Percentiles rank a stretch among this genome's conserved stretches.
phyloP scores from a whole-genome alignment of 768 basidiomycete genomes.

The Astraeus odoratus region DNA sequence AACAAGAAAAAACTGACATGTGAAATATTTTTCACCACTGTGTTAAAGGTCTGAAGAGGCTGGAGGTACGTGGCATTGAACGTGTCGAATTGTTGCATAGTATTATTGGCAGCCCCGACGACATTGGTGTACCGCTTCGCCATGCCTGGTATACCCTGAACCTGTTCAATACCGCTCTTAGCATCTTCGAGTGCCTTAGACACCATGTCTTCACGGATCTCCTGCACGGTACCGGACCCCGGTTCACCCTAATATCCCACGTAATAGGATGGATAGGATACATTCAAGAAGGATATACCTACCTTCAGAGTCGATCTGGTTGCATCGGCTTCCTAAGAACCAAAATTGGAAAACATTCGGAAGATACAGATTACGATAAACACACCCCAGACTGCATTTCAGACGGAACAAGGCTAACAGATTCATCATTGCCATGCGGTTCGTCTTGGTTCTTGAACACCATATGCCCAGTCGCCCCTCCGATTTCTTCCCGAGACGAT shows the following conservation, averaged over 20 bases:
- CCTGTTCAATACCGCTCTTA: background rate
- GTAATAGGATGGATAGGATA: too few relatives aligned
- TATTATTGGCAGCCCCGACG: background rate
- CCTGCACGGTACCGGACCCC: background rate
- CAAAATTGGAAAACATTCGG: too few relatives aligned
- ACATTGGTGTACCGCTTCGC: background rate
- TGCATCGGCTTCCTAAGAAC: too few relatives aligned
- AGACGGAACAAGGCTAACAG: too few relatives aligned
- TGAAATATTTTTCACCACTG: background rate
- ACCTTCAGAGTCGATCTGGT: background rate
- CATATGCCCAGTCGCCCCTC: too few relatives aligned
- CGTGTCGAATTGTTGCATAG: background rate
- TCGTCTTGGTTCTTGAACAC: too few relatives aligned
- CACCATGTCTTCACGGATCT: background rate
- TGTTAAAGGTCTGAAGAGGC: background rate
- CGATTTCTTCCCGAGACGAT: background rate
- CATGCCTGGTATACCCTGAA: background rate
- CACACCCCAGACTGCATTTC: background rate
- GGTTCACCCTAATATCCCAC: background rate
- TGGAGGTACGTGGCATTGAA: background rate
- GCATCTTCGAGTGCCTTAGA: too few relatives aligned
- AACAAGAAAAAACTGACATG: background rate
- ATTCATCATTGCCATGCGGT: too few relatives aligned
- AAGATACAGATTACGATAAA: too few relatives aligned
- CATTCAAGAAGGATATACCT: background rate